phyloP scores from a whole-genome alignment of 768 basidiomycete species.

The Chiua virens region DNA sequence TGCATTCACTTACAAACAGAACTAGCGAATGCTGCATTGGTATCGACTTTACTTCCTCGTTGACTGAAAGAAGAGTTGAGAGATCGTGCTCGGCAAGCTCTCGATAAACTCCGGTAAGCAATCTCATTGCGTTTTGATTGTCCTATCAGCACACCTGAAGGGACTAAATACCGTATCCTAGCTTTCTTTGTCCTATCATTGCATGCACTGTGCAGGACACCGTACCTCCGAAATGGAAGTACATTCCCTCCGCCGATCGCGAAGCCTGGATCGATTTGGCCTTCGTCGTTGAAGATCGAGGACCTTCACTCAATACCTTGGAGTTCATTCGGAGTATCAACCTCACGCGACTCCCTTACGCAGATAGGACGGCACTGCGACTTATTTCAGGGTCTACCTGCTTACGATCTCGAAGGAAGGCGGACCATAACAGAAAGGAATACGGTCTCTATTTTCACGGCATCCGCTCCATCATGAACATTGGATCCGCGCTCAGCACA shows the following conservation, averaged over 20 bases:
- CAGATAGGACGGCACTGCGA: background rate
- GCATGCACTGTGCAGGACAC: slow-evolving; percentile 11
- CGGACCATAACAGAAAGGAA: background rate
- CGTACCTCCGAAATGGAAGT: slow-evolving; percentile 17
- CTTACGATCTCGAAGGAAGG: no score
- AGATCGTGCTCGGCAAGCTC: slow-evolving; percentile 8
- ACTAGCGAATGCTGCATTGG: slow-evolving; percentile 21
- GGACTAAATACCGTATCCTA: background rate
- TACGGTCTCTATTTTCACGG: slow-evolving; percentile 26
- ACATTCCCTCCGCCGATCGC: slow-evolving; percentile 22
- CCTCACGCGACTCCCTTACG: slow-evolving; percentile 20
- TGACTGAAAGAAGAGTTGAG: slow-evolving; percentile 7
- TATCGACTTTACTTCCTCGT: slow-evolving; percentile 12
- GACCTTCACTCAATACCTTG: slow-evolving; percentile 8
- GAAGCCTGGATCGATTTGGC: slow-evolving; percentile 23
- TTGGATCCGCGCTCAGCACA: slow-evolving; percentile 19
- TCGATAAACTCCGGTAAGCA: slow-evolving; percentile 21
- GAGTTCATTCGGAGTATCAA: slow-evolving; percentile 18
- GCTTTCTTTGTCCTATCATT: slow-evolving; percentile 21
- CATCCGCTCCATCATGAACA: slow-evolving; percentile 23
- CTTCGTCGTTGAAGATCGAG: slow-evolving; percentile 16
- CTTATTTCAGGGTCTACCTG: slow-evolving; percentile 9
- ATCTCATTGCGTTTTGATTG: no score
- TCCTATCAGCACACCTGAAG: no score
- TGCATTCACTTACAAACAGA: background rate